A percentile compares a stretch with the other conserved stretches of the same genome.
Evolutionary conservation across 208 protist genomes (phyloP).

Genomic region (Leptomonas seymouri): DNA sequence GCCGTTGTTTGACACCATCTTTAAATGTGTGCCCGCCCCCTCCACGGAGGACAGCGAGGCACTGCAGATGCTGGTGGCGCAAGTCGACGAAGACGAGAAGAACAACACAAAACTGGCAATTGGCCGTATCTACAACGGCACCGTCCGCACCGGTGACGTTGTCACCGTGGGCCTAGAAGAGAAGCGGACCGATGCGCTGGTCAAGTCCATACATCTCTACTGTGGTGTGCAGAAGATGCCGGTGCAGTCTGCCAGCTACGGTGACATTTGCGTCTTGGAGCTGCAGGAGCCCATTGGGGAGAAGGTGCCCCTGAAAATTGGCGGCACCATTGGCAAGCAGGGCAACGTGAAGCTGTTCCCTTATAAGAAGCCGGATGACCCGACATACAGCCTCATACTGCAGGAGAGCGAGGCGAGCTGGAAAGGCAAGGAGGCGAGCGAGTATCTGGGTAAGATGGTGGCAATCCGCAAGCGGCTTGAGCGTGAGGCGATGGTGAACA

Average conservation of each 20-base stretch:
- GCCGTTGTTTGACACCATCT: slow-evolving; percentile 96
- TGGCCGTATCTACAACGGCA: slow-evolving; percentile 92
- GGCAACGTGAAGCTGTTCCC: slow-evolving; percentile 72
- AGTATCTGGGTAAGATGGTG: slow-evolving; percentile 72
- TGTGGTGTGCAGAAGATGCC: slow-evolving; percentile 80
- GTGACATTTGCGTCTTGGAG: slow-evolving; percentile 87
- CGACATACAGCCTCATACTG: slow-evolving; percentile 93
- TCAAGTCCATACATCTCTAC: slow-evolving; percentile 87
- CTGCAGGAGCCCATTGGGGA: slow-evolving; percentile 84
- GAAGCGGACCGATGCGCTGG: slow-evolving; percentile 81
- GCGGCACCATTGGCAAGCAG: slow-evolving; percentile 78
- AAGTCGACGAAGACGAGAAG: slow-evolving; percentile 90
- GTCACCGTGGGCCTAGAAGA: slow-evolving; percentile 88
- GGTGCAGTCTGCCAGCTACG: slow-evolving; percentile 67
- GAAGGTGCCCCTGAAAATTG: slow-evolving; percentile 91
- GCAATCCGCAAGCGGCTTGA: slow-evolving; percentile 81
- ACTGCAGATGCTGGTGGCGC: slow-evolving; percentile 96
- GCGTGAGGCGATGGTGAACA: slow-evolving; percentile 95
- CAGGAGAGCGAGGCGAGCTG: slow-evolving; percentile 91
- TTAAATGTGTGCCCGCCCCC: slow-evolving; percentile 84
- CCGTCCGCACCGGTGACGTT: slow-evolving; percentile 83
- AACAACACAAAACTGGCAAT: slow-evolving; percentile 89
- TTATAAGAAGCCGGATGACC: slow-evolving; percentile 94
- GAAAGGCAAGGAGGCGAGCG: slow-evolving; percentile 89
- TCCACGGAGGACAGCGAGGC: slow-evolving; percentile 38